Percentiles rank a stretch among this genome's conserved stretches.
phyloP scores from a whole-genome alignment of 2,329 filamentous ascomycete species.

The Atkinsonella hypoxylon region DNA sequence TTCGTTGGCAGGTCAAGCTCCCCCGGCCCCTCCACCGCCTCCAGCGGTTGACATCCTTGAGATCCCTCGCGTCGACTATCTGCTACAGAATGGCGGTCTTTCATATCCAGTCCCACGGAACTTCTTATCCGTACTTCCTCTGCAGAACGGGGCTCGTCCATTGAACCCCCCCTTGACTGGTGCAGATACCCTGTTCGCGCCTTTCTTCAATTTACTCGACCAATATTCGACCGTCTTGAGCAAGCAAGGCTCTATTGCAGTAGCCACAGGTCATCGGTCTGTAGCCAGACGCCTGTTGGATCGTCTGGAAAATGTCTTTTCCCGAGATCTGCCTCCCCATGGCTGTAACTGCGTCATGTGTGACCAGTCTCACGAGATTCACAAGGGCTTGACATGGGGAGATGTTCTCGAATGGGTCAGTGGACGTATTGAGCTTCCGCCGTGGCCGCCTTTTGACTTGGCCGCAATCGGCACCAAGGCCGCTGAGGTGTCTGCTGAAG shows the following conservation, averaged over 20 bases:
- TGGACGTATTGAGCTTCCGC: constrained; percentile 71
- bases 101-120: constrained; percentile 58
- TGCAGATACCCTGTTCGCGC: constrained; percentile 65
- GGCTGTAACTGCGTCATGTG: constrained; percentile 84
- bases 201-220: constrained; percentile 71
- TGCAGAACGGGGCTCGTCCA: constrained; percentile 41
- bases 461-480: constrained; percentile 49
- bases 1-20: constrained; percentile 24
- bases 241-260: constrained; percentile 80
- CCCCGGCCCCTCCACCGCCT: constrained; percentile 54
- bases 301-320: constrained; percentile 86
- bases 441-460: constrained; percentile 81
- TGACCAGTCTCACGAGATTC: constrained; percentile 46
- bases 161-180: constrained; percentile 55
- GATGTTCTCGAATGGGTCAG: constrained; percentile 90
- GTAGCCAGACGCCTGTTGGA: constrained; percentile 86
- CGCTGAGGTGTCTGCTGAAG: constrained; percentile 48
- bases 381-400: constrained; percentile 78
- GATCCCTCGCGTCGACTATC: constrained; percentile 77
- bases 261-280: constrained; percentile 88
- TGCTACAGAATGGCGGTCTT: constrained; percentile 80
- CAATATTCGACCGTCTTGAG: constrained; percentile 74
- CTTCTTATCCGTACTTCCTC: constrained; percentile 54
- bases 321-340: constrained; percentile 76
- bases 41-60: constrained; percentile 59